Evolutionary conservation across 306 rosid species (phyloP), one percentile per base, ranked within the genome.

Genomic region (Cercis canadensis): DNA sequence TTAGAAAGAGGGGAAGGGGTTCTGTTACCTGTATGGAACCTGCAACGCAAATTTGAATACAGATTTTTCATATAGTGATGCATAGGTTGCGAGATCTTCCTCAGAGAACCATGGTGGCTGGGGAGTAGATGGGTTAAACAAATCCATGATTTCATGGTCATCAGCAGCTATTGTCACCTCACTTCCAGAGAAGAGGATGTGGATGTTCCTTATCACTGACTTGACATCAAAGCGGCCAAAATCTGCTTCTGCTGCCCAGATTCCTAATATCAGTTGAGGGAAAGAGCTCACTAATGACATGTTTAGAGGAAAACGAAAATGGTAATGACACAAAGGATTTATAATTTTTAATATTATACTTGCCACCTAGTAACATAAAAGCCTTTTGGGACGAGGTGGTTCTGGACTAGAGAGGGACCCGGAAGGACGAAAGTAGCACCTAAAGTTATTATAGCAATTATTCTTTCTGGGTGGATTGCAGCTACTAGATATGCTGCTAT

Each of bases 91-190:
- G 19, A 85, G 86, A 62, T 87, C 88, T 65, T 85, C 78, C 76
- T 84, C 88, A 2, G 89, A 85, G 67, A 87, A 72, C 86, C 92
- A 75, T 39, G 86, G 65, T 8, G 92, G 88, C 1, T 85, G 69
- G 31, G 86, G 89, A 57, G 67, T 47, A 16, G 88, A 71, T 4
- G 88, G 92, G 67, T 85, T 76, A 40, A 71, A 78, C 85, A 85
- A 75, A 66, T 82, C 92, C 92, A 85, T 87, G 68, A 87, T 82
- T 73, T 88, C 90, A 37, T 83, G 82, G 59, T 77, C 72, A 54
- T 76, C 67, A 19, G 55, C 56, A 6, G 88, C 94, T 47, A 77
- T 13, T 14, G 94, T 89, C 1, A 88, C 32, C 72, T 86, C 89
- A 61, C 83, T 81, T 57, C 63, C 37, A 14, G 94, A 86, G 78